Conservation (phyloP, 169 alveolate genomes). For the Plasmodium falciparum region DNA sequence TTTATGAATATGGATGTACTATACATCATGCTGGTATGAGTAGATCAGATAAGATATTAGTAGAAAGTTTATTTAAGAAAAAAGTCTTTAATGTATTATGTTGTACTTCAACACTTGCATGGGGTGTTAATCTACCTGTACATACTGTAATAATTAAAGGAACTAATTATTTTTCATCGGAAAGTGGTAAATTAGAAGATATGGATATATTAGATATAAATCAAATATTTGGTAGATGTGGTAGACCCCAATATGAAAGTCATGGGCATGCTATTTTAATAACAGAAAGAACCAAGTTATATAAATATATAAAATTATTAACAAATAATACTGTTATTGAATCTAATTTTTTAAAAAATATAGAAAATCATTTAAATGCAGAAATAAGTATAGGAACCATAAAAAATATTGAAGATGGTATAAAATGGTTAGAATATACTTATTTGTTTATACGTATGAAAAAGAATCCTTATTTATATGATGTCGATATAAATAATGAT, state of each 20-base stretch:
- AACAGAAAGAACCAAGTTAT: slow-evolving; percentile 83
- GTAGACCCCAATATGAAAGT: slow-evolving; percentile 99
- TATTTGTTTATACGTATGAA: slow-evolving; percentile 93
- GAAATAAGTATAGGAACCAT: slow-evolving; percentile 96
- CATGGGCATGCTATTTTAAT: slow-evolving; percentile 93
- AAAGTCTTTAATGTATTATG: slow-evolving; percentile 96
- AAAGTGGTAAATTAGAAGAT: slow-evolving; percentile 97
- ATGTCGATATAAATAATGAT: slow-evolving; percentile 82
- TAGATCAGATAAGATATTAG: slow-evolving; percentile 96
- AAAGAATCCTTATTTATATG: slow-evolving; percentile 92
- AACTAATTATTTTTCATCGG: slow-evolving; percentile 98
- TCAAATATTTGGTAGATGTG: slow-evolving; percentile 99
- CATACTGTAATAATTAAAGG: slow-evolving; percentile 99
- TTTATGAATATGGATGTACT: slow-evolving; percentile 97
- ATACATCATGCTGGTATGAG: slow-evolving; percentile 99
- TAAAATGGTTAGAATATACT: slow-evolving; percentile 95
- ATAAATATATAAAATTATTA: slow-evolving; percentile 81
- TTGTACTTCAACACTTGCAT: slow-evolving; percentile 99
- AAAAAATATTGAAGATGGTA: slow-evolving; percentile 92
- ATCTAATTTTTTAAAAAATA: slow-evolving; percentile 80
- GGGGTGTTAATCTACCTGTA: slow-evolving; percentile 99
- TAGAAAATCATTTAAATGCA: slow-evolving; percentile 93
- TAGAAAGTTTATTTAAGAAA: slow-evolving; percentile 97
- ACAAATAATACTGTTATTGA: slow-evolving; percentile 84
- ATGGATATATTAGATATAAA: slow-evolving; percentile 97